Conservation (phyloP, 2,329 filamentous ascomycete genomes). For the Pseudovirgaria hyperparasitica region DNA sequence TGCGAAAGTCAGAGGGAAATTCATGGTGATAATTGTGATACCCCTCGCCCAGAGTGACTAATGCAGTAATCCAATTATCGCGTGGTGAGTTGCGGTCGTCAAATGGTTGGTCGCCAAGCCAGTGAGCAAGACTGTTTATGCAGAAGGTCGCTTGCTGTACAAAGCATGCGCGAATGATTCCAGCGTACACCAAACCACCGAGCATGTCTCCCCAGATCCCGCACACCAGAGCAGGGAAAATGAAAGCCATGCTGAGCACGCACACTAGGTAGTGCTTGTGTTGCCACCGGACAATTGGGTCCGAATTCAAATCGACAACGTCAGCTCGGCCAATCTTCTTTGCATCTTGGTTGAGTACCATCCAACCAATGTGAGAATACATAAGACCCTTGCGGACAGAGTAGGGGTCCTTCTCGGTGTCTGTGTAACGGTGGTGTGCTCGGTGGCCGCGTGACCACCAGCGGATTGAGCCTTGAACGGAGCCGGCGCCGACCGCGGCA, state of each 20-base stretch:
- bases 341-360: constrained; percentile 87
- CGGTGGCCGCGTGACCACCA: constrained; percentile 86
- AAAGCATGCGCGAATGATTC: constrained; percentile 77
- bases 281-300: constrained; percentile 75
- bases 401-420: constrained; percentile 86
- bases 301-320: constrained; percentile 78
- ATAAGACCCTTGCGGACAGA: constrained; percentile 73
- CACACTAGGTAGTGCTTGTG: constrained; percentile 77
- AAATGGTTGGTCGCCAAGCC: constrained; percentile 84
- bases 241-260: constrained; percentile 62
- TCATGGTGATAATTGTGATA: constrained; percentile 97
- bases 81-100: constrained; percentile 86
- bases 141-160: constrained; percentile 90
- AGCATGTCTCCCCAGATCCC: constrained; percentile 73
- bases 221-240: constrained; percentile 62
- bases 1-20: constrained; percentile 86
- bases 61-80: constrained; percentile 74
- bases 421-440: constrained; percentile 82
- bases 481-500: constrained; percentile 67
- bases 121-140: constrained; percentile 83
- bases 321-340: constrained; percentile 80
- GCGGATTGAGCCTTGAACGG: constrained; percentile 73
- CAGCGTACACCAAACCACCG: constrained; percentile 74
- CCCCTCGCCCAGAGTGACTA: constrained; percentile 75
- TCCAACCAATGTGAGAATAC: constrained; percentile 55